A percentile compares a stretch with the other conserved stretches of the same genome.
phyloP scores from a whole-genome alignment of 192 early-diverging fungal species.

The Rhizoclosmatium globosum region DNA sequence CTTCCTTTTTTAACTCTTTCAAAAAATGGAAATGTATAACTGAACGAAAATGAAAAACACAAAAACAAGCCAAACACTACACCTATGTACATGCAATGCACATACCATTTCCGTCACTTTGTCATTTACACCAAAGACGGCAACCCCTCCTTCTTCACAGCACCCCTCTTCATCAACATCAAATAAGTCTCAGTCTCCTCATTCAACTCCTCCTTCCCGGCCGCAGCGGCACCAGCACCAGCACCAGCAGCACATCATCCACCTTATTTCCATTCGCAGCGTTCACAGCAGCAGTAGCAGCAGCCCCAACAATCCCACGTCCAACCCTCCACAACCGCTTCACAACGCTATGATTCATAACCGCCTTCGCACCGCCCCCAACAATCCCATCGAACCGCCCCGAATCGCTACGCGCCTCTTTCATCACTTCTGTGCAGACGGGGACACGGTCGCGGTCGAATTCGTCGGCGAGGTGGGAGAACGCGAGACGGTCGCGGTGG shows the following conservation, averaged over 20 bases:
- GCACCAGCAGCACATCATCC: too few relatives aligned
- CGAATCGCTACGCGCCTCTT: slow-evolving; percentile 52
- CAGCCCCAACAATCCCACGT: slow-evolving; percentile 35
- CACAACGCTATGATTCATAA: slow-evolving; percentile 36
- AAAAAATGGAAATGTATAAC: too few relatives aligned
- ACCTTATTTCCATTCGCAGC: not conserved
- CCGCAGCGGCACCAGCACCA: too few relatives aligned
- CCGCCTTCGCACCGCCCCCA: slow-evolving; percentile 42
- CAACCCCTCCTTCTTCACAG: slow-evolving; percentile 47
- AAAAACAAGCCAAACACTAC: too few relatives aligned
- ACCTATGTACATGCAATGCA: too few relatives aligned
- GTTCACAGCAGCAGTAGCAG: slow-evolving; percentile 42
- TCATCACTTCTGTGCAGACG: slow-evolving; percentile 40
- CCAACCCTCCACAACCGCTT: slow-evolving; percentile 46
- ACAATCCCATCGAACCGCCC: slow-evolving; percentile 46
- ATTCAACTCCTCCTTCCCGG: slow-evolving; percentile 26
- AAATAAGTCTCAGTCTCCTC: slow-evolving; percentile 47
- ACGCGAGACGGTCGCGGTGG: slow-evolving; percentile 27
- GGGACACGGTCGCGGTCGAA: slow-evolving; percentile 46
- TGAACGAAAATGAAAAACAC: too few relatives aligned
- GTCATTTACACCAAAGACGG: too few relatives aligned
- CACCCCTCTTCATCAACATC: slow-evolving; percentile 47
- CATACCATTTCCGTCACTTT: too few relatives aligned
- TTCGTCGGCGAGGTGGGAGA: slow-evolving; percentile 38
- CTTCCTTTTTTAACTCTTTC: too few relatives aligned